Percentiles rank a stretch among this genome's conserved stretches.
These are phyloP conservation scores for Mentha longifolia DNA, from an alignment of 257 asterid species.

Conservation along the genomic window DNA sequence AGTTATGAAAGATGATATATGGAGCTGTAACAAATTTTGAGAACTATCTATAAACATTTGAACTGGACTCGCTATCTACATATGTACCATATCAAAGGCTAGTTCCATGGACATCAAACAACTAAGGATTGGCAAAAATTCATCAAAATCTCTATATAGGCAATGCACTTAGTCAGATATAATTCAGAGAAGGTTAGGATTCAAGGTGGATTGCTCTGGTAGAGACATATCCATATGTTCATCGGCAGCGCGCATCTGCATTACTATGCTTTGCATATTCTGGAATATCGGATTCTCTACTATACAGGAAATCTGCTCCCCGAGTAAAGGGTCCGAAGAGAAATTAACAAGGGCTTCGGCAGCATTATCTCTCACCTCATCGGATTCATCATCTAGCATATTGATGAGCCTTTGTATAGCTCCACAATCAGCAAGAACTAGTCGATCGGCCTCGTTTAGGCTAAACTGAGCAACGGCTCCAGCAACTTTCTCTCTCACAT, in stretches of 20 bases:
- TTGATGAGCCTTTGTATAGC: constrained; percentile 46
- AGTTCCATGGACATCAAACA: neutral
- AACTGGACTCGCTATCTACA: neutral
- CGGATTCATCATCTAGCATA: constrained; percentile 46
- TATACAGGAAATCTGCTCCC: constrained; percentile 43
- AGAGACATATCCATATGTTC: constrained; percentile 38
- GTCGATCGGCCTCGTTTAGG: constrained; percentile 40
- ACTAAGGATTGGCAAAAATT: too few relatives aligned
- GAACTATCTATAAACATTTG: too few relatives aligned
- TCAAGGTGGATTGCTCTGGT: constrained; percentile 33
- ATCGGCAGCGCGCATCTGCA: constrained; percentile 45
- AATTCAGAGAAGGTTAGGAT: constrained; percentile 28
- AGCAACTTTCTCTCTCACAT: constrained; percentile 55
- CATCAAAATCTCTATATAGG: neutral
- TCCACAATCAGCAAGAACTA: constrained; percentile 55
- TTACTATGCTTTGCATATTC: constrained; percentile 45
- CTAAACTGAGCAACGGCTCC: constrained; percentile 67
- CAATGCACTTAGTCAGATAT: too few relatives aligned
- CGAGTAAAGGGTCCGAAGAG: constrained; percentile 49
- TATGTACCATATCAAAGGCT: neutral
- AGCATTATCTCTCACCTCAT: constrained; percentile 56
- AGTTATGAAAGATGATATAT: too few relatives aligned
- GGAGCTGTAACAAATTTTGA: too few relatives aligned
- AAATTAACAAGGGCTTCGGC: constrained; percentile 62
- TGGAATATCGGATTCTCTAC: constrained; percentile 46